Conservation (phyloP, 306 rosid species). For the Benincasa hispida region DNA sequence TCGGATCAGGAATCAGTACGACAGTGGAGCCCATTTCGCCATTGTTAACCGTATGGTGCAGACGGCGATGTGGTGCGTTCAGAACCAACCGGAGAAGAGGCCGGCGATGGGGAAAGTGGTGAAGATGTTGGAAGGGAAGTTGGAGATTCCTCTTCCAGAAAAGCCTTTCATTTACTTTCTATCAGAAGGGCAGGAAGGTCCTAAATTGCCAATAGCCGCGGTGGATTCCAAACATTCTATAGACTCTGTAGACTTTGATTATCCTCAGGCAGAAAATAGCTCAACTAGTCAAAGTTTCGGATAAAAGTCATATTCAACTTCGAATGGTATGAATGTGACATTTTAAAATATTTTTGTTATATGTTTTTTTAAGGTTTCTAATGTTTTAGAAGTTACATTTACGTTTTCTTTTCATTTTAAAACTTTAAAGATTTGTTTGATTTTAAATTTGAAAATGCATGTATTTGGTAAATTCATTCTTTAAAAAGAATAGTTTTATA, state of each 20-base stretch:
- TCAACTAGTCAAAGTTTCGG: neutral
- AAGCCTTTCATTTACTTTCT: conserved; percentile 68
- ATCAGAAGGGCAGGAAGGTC: conserved; percentile 3
- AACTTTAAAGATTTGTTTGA: too few relatives aligned
- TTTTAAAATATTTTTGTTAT: too few relatives aligned
- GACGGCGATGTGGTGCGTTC: conserved; percentile 95
- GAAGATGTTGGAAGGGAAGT: conserved; percentile 88
- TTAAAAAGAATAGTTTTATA: too few relatives aligned
- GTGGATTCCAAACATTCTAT: neutral
- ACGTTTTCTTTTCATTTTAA: too few relatives aligned
- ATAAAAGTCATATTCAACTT: too few relatives aligned
- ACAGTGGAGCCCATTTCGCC: conserved; percentile 38
- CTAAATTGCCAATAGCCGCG: neutral
- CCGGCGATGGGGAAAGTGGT: conserved; percentile 95
- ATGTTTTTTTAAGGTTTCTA: too few relatives aligned
- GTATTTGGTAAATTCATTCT: too few relatives aligned
- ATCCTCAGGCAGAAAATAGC: neutral
- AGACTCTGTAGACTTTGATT: neutral
- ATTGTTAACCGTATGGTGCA: conserved; percentile 73
- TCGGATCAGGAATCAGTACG: conserved; percentile 43
- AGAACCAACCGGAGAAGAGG: conserved; percentile 64
- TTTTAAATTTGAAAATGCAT: too few relatives aligned
- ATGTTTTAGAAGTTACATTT: too few relatives aligned
- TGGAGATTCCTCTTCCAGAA: conserved; percentile 57
- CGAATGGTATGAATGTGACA: too few relatives aligned